Conservation (phyloP, 495 filamentous ascomycete species). For the Aspergillus leporis region DNA sequence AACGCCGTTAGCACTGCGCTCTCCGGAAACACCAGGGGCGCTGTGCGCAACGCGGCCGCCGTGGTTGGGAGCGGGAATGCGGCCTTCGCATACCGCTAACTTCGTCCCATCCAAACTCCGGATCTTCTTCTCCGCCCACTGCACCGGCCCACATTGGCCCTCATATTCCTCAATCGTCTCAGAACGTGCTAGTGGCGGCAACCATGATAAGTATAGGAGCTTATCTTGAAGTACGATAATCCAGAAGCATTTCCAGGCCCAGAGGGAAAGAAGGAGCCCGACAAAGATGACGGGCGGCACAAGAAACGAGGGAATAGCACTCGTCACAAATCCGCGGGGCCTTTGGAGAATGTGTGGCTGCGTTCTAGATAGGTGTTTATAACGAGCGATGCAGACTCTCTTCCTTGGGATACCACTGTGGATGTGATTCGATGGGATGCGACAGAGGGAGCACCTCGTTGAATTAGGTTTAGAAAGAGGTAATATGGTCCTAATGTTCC, state of each 20-base stretch:
- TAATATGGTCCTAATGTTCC: no score
- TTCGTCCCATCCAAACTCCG: constrained; percentile 61
- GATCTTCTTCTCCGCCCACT: constrained; percentile 61
- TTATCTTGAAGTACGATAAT: constrained; percentile 80
- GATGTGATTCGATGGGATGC: background rate
- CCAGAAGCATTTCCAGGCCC: constrained; percentile 81
- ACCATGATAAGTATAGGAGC: constrained; percentile 77
- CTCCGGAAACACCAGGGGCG: background rate
- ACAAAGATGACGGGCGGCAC: constrained; percentile 66
- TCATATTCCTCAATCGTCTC: constrained; percentile 62
- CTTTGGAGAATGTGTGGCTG: background rate
- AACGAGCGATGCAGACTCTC: background rate
- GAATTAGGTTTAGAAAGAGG: no score
- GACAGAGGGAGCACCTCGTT: background rate
- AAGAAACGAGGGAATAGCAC: constrained; percentile 51
- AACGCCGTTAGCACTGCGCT: background rate
- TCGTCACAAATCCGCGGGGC: constrained; percentile 20
- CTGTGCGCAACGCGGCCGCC: background rate
- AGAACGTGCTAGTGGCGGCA: constrained; percentile 59
- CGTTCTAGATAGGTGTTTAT: background rate
- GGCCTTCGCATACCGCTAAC: constrained; percentile 56
- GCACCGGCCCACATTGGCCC: constrained; percentile 54
- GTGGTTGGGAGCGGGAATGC: constrained; percentile 8
- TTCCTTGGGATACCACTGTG: background rate
- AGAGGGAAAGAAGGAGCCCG: constrained; percentile 65